Evolutionary conservation across 2,329 filamentous ascomycete genomes (phyloP).

Genomic region (Penicillium paneum): DNA sequence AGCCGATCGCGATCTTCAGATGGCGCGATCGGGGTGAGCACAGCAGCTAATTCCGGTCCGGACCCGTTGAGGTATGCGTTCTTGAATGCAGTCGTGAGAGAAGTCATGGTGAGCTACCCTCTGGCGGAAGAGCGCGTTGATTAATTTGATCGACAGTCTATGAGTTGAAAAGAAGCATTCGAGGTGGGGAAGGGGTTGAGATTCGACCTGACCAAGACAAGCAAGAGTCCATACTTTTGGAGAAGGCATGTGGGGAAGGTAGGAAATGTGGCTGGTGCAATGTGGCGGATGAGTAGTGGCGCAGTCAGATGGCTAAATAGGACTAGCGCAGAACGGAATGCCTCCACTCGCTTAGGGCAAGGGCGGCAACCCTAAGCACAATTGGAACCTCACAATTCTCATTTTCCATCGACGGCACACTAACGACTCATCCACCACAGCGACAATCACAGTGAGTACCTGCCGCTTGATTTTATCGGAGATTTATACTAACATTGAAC

Average conservation of each 20-base stretch:
- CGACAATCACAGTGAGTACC: slow-evolving; percentile 52
- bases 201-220: background rate
- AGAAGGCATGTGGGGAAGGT: slow-evolving; percentile 12
- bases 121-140: background rate
- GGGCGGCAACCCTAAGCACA: slow-evolving; percentile 46
- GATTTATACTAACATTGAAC: slow-evolving; percentile 28
- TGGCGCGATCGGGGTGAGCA: slow-evolving; percentile 68
- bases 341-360: slow-evolving; percentile 43
- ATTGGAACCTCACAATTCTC: slow-evolving; percentile 41
- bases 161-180: background rate
- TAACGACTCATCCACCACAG: slow-evolving; percentile 47
- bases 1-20: slow-evolving; percentile 62
- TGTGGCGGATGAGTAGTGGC: background rate
- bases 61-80: slow-evolving; percentile 62
- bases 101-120: slow-evolving; percentile 58
- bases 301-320: slow-evolving; percentile 11
- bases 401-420: slow-evolving; percentile 37
- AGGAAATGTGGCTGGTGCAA: slow-evolving; percentile 11
- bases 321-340: slow-evolving; percentile 27
- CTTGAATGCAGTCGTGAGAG: slow-evolving; percentile 70
- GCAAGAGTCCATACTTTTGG: slow-evolving; percentile 7
- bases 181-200: background rate
- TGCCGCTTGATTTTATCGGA: slow-evolving; percentile 15
- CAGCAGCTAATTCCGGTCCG: slow-evolving; percentile 70
- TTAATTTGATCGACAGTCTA: background rate